phyloP scores from a whole-genome alignment of 2,329 filamentous ascomycete species.

The Chaetomium olivaceum region DNA sequence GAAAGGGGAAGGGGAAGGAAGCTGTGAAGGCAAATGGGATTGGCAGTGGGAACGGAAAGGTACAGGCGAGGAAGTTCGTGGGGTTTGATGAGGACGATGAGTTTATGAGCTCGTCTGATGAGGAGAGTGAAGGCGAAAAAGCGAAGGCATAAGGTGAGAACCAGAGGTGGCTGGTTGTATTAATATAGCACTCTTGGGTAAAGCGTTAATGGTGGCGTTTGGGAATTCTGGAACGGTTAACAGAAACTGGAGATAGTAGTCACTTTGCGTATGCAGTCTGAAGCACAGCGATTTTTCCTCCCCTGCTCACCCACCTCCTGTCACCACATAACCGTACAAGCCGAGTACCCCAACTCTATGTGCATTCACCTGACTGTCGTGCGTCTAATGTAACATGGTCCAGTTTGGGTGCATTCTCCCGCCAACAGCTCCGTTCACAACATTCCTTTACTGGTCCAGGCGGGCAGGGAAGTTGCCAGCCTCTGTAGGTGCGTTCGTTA shows the following conservation, averaged over 20 bases:
- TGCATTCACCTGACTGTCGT: slow-evolving; percentile 31
- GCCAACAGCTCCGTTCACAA: slow-evolving; percentile 23
- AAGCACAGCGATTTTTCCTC: neutral
- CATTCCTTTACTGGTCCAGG: slow-evolving; percentile 54
- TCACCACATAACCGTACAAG: slow-evolving; percentile 19
- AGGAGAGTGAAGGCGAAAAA: slow-evolving; percentile 48
- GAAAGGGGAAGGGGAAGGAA: slow-evolving; percentile 43
- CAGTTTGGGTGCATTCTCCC: slow-evolving; percentile 19
- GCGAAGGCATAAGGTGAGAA: slow-evolving; percentile 24
- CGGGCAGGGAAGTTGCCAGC: slow-evolving; percentile 68
- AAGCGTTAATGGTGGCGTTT: slow-evolving; percentile 17
- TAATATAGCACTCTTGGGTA: neutral
- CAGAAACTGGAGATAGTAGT: slow-evolving; percentile 13
- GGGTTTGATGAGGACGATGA: slow-evolving; percentile 81
- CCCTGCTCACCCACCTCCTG: slow-evolving; percentile 8
- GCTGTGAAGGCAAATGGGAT: slow-evolving; percentile 43
- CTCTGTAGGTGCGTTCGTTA: slow-evolving; percentile 47
- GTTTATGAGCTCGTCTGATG: slow-evolving; percentile 69
- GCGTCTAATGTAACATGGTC: slow-evolving; percentile 32
- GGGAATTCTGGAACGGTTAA: neutral
- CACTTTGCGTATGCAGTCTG: neutral
- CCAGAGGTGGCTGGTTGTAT: neutral
- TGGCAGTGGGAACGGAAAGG: slow-evolving; percentile 39
- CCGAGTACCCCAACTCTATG: slow-evolving; percentile 31
- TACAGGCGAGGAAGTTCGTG: slow-evolving; percentile 58